These are phyloP conservation scores for Metschnikowia continentalis DNA, from an alignment of 805 yeast species.

Conservation along the genomic window DNA sequence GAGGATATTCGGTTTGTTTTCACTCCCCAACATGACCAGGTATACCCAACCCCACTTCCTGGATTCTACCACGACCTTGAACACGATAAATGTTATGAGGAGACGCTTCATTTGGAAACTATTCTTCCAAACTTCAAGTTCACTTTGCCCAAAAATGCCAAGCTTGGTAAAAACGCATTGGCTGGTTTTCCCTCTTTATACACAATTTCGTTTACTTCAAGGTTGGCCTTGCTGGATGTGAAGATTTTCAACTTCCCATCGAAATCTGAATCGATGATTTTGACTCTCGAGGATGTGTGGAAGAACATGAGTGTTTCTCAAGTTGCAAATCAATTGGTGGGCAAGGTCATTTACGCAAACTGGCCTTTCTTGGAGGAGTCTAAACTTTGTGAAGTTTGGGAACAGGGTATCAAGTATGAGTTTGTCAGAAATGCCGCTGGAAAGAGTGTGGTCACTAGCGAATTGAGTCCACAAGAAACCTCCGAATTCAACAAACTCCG, in stretches of 20 bases:
- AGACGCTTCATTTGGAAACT: constrained; percentile 48
- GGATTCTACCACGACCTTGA: constrained; percentile 74
- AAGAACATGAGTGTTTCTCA: constrained; percentile 55
- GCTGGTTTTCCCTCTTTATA: constrained; percentile 90
- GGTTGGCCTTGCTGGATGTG: constrained; percentile 59
- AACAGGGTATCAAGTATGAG: constrained; percentile 49
- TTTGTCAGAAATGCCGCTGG: constrained; percentile 26
- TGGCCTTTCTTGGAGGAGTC: constrained; percentile 94
- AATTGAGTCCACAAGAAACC: constrained; percentile 38
- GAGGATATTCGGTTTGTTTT: constrained; percentile 59
- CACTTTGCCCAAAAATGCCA: constrained; percentile 65
- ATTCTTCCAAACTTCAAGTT: constrained; percentile 40
- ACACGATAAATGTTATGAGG: constrained; percentile 73
- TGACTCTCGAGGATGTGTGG: constrained; percentile 55
- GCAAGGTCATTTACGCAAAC: constrained; percentile 63
- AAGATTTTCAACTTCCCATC: constrained; percentile 82
- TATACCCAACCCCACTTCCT: constrained; percentile 73
- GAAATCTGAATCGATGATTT: constrained; percentile 73
- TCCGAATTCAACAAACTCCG: constrained; percentile 43
- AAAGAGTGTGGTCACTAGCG: constrained; percentile 29
- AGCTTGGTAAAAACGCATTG: constrained; percentile 61
- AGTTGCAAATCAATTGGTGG: constrained; percentile 59
- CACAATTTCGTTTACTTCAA: constrained; percentile 57
- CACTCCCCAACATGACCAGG: constrained; percentile 68
- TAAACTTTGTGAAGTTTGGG: constrained; percentile 58